phyloP scores from a whole-genome alignment of 371 early-diverging fungal species.

The Phascolomyces articulosus region DNA sequence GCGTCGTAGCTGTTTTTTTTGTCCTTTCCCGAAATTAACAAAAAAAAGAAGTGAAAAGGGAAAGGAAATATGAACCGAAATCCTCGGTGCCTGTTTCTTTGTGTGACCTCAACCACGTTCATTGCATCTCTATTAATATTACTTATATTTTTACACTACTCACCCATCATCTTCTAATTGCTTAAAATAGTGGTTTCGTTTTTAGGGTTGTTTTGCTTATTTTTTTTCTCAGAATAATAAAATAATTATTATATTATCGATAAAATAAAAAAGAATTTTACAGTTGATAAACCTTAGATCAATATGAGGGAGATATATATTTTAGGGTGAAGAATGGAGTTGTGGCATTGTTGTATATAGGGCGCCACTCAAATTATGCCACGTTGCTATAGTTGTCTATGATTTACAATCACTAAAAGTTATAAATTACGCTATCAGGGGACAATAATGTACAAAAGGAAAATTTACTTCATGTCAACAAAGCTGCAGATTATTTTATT shows the following conservation, averaged over 20 bases:
- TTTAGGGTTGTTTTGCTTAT: neutral
- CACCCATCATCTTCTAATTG: neutral
- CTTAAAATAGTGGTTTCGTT: too few relatives aligned
- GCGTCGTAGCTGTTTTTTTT: constrained; percentile 6
- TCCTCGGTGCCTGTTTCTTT: neutral
- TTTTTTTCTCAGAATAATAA: neutral
- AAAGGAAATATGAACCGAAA: neutral
- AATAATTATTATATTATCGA: neutral
- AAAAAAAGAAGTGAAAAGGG: constrained; percentile 1
- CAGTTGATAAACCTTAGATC: neutral
- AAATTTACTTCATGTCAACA: too few relatives aligned
- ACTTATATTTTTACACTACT: neutral
- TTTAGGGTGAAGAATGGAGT: too few relatives aligned
- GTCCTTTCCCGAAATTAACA: neutral
- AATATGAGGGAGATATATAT: neutral
- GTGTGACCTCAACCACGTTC: neutral
- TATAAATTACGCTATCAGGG: too few relatives aligned
- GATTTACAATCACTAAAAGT: neutral
- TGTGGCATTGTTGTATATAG: neutral
- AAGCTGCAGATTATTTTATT: too few relatives aligned
- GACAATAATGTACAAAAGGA: too few relatives aligned
- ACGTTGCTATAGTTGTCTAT: neutral
- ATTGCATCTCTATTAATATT: too few relatives aligned
- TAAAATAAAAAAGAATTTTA: neutral
- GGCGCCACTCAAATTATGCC: constrained; percentile 2